Conservation (phyloP, 2,329 filamentous ascomycete genomes). For the Trichoderma harzianum region DNA sequence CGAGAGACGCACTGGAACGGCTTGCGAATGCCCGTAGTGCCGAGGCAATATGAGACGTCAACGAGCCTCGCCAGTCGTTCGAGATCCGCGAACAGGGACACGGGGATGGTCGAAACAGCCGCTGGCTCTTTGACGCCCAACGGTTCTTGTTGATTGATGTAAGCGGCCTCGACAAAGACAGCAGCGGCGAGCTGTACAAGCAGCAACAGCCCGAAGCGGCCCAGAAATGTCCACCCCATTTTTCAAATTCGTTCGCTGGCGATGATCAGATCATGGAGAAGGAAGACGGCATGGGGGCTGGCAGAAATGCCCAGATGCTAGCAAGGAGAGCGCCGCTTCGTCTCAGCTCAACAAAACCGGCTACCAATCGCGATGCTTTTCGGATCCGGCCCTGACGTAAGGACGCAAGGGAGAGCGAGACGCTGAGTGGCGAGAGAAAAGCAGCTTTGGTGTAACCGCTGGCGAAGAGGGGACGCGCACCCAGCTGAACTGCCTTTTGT, state of each 20-base stretch:
- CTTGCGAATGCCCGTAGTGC: constrained; percentile 72
- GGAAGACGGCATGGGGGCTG: not conserved
- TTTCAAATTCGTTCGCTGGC: not conserved
- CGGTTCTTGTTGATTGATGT: constrained; percentile 10
- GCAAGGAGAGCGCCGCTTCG: not conserved
- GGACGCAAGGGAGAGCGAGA: not conserved
- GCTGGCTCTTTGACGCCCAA: not conserved
- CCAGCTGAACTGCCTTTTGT: not conserved
- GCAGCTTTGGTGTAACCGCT: not conserved
- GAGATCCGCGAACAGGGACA: constrained; percentile 70
- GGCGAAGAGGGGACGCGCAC: not conserved
- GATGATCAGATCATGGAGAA: constrained; percentile 10
- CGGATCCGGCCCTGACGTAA: not conserved
- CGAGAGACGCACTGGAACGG: constrained; percentile 84
- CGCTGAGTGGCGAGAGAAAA: not conserved
- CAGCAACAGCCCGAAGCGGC: constrained; percentile 5
- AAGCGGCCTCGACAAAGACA: not conserved
- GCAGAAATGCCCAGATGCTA: not conserved
- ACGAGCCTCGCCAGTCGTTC: constrained; percentile 88
- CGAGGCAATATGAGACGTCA: constrained; percentile 93
- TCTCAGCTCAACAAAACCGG: not conserved
- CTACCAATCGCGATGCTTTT: not conserved
- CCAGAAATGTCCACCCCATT: constrained; percentile 8
- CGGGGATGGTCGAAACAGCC: constrained; percentile 44
- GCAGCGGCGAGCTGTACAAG: not conserved